Conservation (phyloP, 805 yeast species). For the Nakazawaea peltata region DNA sequence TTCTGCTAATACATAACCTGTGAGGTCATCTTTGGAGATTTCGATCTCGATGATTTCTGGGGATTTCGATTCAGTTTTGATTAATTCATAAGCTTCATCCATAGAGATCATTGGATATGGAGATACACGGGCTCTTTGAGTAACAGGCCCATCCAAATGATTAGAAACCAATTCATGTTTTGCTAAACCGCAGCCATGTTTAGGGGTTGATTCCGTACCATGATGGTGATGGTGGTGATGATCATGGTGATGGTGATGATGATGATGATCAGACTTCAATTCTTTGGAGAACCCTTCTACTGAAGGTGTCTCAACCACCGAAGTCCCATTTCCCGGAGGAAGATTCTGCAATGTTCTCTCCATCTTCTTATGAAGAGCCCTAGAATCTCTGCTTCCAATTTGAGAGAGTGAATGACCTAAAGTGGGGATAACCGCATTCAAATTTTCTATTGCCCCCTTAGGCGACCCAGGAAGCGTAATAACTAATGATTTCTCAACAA, state of each 20-base stretch:
- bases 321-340: slow-evolving; percentile 13
- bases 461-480: slow-evolving; percentile 48
- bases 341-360: slow-evolving; percentile 19
- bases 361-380: slow-evolving; percentile 29
- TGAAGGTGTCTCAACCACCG: neutral
- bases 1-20: slow-evolving; percentile 34
- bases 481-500: slow-evolving; percentile 25
- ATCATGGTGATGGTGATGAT: too few species aligned
- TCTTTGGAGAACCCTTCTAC: neutral
- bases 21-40: slow-evolving; percentile 21
- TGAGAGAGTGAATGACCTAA: slow-evolving; percentile 37
- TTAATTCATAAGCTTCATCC: slow-evolving; percentile 27
- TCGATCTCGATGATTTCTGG: slow-evolving; percentile 17
- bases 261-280: slow-evolving; percentile 11
- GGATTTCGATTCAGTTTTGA: slow-evolving; percentile 24
- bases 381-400: slow-evolving; percentile 24
- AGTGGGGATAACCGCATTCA: slow-evolving; percentile 27
- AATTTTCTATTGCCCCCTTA: slow-evolving; percentile 37
- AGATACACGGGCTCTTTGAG: slow-evolving; percentile 33
- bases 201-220: slow-evolving; percentile 4
- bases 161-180: slow-evolving; percentile 29
- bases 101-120: slow-evolving; percentile 42
- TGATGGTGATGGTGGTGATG: slow-evolving; percentile 12
- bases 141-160: slow-evolving; percentile 28
- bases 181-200: slow-evolving; percentile 22